Evolutionary conservation across 257 asterid species (phyloP).

Genomic region (Misopates orontium): DNA sequence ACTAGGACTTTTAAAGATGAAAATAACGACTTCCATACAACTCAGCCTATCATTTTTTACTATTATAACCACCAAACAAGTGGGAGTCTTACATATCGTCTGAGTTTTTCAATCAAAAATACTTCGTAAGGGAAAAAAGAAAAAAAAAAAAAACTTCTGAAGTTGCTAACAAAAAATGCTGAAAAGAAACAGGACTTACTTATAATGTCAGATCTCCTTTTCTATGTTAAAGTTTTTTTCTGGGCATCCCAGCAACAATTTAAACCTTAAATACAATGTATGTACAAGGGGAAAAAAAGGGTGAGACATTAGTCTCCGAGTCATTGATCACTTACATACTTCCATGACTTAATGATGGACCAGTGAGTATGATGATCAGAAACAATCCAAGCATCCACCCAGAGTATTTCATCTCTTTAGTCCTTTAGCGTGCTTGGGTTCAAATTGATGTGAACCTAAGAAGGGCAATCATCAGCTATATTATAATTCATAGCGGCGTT

Average conservation of each 20-base stretch:
- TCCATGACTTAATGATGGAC: conserved; percentile 24
- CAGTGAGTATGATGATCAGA: conserved; percentile 25
- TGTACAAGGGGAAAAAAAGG: conserved; percentile 5
- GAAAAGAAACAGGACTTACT: conserved; percentile 5
- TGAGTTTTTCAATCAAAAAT: neutral
- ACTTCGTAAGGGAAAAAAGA: neutral
- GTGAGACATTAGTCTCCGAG: neutral
- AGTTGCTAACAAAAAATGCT: neutral
- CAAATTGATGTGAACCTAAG: neutral
- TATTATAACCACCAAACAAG: conserved; percentile 1
- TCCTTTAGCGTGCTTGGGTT: conserved; percentile 15
- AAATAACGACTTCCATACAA: conserved; percentile 11
- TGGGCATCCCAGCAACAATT: neutral
- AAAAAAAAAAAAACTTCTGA: neutral
- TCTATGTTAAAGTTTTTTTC: neutral
- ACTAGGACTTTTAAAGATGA: neutral
- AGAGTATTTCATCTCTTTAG: conserved; percentile 31
- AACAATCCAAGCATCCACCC: conserved; percentile 25
- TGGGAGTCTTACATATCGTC: neutral
- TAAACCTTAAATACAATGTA: neutral
- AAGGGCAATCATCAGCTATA: too few species aligned
- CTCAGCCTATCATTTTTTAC: conserved; percentile 5
- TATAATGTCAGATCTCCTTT: conserved; percentile 8
- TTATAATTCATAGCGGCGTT: too few species aligned
- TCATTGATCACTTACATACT: conserved; percentile 36